These are phyloP conservation scores for Phytophthora pisi DNA, from an alignment of 352 stramenopile species.

Conservation along the genomic window DNA sequence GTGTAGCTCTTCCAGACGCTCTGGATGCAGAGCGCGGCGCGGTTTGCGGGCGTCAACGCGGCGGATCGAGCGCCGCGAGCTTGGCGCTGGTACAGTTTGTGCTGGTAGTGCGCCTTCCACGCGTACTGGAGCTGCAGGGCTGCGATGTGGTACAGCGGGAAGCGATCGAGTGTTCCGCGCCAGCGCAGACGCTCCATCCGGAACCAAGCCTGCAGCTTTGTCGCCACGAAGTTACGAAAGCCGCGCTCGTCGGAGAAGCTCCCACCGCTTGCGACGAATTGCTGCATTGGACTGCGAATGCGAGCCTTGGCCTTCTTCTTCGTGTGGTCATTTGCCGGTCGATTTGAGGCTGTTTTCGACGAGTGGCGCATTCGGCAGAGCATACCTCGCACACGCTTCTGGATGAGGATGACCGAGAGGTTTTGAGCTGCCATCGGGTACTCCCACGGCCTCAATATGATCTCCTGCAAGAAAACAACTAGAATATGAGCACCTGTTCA, in stretches of 20 bases:
- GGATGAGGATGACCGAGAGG: constrained; percentile 78
- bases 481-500: not conserved
- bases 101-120: constrained; percentile 64
- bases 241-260: constrained; percentile 59
- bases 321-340: not conserved
- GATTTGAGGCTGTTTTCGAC: not conserved
- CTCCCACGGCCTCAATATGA: constrained; percentile 75
- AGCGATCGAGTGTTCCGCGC: constrained; percentile 53
- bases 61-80: constrained; percentile 6
- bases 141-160: constrained; percentile 85
- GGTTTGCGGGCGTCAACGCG: constrained; percentile 41
- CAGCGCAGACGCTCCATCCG: constrained; percentile 56
- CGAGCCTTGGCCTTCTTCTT: constrained; percentile 10
- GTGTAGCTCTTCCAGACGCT: constrained; percentile 75
- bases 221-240: constrained; percentile 69
- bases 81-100: constrained; percentile 36
- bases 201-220: constrained; percentile 73
- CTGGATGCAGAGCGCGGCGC: constrained; percentile 62
- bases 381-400: constrained; percentile 72
- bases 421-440: constrained; percentile 86
- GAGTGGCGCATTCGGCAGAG: constrained; percentile 44
- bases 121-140: constrained; percentile 84
- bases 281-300: constrained; percentile 66
- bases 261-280: constrained; percentile 61
- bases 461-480: constrained; percentile 38